phyloP scores from a whole-genome alignment of 805 yeast genomes.

The Groenewaldozyma salmanticensis region DNA sequence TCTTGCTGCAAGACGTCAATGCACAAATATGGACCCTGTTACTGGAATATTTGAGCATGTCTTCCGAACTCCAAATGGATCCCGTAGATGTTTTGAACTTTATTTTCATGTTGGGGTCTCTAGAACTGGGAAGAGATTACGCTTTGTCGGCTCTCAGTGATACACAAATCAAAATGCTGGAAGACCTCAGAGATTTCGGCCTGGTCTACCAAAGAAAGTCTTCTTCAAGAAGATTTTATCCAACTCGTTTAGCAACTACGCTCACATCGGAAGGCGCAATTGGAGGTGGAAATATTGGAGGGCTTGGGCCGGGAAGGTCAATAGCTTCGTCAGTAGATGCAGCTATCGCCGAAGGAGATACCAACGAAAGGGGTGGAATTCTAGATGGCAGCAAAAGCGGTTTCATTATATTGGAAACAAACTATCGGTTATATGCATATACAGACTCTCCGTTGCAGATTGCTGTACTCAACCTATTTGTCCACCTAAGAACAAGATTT shows the following conservation, averaged over 20 bases:
- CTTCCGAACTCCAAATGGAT: conserved; percentile 82
- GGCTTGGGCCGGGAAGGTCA: not conserved
- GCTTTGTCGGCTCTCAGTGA: conserved; percentile 58
- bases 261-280: conserved; percentile 71
- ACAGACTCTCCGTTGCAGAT: conserved; percentile 92
- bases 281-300: conserved; percentile 5
- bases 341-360: conserved; percentile 18
- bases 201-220: conserved; percentile 62
- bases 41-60: conserved; percentile 75
- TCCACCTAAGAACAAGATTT: conserved; percentile 74
- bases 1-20: conserved; percentile 81
- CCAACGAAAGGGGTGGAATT: not conserved
- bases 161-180: conserved; percentile 79
- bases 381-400: conserved; percentile 34
- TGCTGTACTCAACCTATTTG: conserved; percentile 82
- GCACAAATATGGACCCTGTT: conserved; percentile 92
- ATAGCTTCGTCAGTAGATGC: not conserved
- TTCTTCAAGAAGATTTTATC: conserved; percentile 61
- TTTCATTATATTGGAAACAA: conserved; percentile 82
- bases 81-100: conserved; percentile 93
- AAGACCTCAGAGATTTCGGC: conserved; percentile 86
- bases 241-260: conserved; percentile 84
- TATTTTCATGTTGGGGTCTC: conserved; percentile 84
- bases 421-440: conserved; percentile 86
- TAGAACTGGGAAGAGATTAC: conserved; percentile 85